Base-by-base conservation (phyloP, 148 eudicot genomes). In the Beta vulgaris region DNA sequence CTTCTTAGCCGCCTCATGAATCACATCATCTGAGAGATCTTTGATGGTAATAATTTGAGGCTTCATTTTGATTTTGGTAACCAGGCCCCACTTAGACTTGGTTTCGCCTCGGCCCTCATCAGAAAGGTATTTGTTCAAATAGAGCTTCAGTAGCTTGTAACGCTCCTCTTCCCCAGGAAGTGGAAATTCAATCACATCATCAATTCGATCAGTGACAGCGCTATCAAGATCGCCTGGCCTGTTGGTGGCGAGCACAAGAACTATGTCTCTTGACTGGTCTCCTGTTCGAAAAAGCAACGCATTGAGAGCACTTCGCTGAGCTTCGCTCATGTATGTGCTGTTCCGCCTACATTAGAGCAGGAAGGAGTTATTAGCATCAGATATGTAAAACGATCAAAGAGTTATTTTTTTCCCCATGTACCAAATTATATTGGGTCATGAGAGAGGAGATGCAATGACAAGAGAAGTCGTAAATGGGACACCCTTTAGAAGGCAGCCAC, bases 321-420 rank as follows among this genome's bases (percentile, higher is more conserved):
- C 88, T 89, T 95, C 99, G 79, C 99, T 95, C 97, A 92, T 95
- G 82, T 89, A 84, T 3, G 81, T 89, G 88, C 96, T 92, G 82
- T 92, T 95, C 58, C 98, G 88, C 83, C 98, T 95, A 86, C 75
- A 84, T 18, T 36, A 10, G 32, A 31, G 53, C 61, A 32, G 28
- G 65, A 60, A n/a, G n/a, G 34, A 35, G 46, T 51, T 16, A 11
- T 66, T 59, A 73, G 1, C 32, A 74, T 55, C 37, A 72, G 3
- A 43, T 23, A 40, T 0, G 54, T 26, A 15, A 37, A 54, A 42
- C 4, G 57, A 21, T 31, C 31, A 73, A n/a, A 15, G 44, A 40
- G 25, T 23, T 9, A 7, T 26, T 53, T 57, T 10, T 29, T 10
- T 14, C 44, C 68, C 25, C 63, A 71, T 5, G n/a, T 35, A 54